A percentile compares a stretch with the other conserved stretches of the same genome.
phyloP scores from a whole-genome alignment of 805 yeast genomes.

The Sugiyamaella mastotermitis region DNA sequence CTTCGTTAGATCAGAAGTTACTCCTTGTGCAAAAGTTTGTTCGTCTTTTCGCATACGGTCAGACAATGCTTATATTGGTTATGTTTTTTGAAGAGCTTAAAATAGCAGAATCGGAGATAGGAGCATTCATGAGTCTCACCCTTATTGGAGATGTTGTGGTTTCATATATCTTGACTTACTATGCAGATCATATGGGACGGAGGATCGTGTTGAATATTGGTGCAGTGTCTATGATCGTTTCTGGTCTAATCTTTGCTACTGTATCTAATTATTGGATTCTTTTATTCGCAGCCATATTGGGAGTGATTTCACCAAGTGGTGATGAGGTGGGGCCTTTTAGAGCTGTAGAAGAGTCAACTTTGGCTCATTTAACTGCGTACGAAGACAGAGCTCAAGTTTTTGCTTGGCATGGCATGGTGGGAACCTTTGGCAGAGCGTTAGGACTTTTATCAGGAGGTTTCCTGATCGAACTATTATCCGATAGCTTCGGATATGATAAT shows the following conservation, averaged over 20 bases:
- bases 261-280: slow-evolving; percentile 49
- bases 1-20: slow-evolving; percentile 58
- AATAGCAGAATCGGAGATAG: slow-evolving; percentile 54
- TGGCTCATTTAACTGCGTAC: slow-evolving; percentile 61
- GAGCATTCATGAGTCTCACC: slow-evolving; percentile 76
- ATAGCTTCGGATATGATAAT: slow-evolving; percentile 28
- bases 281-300: slow-evolving; percentile 66
- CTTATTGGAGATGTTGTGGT: slow-evolving; percentile 71
- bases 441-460: slow-evolving; percentile 66
- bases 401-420: slow-evolving; percentile 66
- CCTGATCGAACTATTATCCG: slow-evolving; percentile 42
- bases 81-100: slow-evolving; percentile 53
- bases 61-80: slow-evolving; percentile 73
- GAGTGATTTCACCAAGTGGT: slow-evolving; percentile 85
- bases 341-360: slow-evolving; percentile 74
- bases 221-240: slow-evolving; percentile 55
- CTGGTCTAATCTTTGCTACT: slow-evolving; percentile 63
- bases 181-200: slow-evolving; percentile 68
- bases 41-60: slow-evolving; percentile 68
- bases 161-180: slow-evolving; percentile 68
- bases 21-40: slow-evolving; percentile 66
- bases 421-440: slow-evolving; percentile 65
- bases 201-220: slow-evolving; percentile 59
- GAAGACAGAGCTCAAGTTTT: slow-evolving; percentile 57
- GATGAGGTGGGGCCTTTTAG: slow-evolving; percentile 90